These are phyloP conservation scores for Coniochaeta ligniaria DNA, from an alignment of 2,329 filamentous ascomycete species.

Conservation along the genomic window DNA sequence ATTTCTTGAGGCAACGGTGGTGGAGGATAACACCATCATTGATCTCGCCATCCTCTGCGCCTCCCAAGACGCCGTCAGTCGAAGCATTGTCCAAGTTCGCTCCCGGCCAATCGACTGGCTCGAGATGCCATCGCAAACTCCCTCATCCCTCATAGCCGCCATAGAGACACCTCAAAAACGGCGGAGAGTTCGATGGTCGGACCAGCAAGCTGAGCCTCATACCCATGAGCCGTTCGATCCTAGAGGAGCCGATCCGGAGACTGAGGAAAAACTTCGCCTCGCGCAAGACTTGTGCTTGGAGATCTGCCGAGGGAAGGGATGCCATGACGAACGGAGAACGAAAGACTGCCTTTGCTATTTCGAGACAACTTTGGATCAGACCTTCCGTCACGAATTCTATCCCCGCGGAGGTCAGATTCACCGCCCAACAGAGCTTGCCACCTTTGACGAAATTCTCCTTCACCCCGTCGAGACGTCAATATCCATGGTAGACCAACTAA, in stretches of 20 bases:
- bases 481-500: neutral
- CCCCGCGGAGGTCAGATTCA: neutral
- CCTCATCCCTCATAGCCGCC: neutral
- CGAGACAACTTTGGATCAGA: neutral
- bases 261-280: neutral
- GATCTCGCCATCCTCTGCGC: neutral
- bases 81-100: neutral
- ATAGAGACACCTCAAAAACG: neutral
- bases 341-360: conserved; percentile 1
- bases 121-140: neutral
- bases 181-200: neutral
- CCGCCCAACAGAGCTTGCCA: neutral
- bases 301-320: neutral
- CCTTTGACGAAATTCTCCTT: neutral
- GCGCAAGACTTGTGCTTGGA: neutral
- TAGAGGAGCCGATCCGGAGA: neutral
- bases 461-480: neutral
- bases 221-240: neutral
- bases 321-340: neutral
- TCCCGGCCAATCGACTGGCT: neutral
- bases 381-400: conserved; percentile 1
- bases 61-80: neutral
- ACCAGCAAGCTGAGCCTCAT: neutral
- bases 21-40: neutral
- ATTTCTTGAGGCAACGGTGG: neutral